These are phyloP conservation scores for Aethionema arabicum DNA, from an alignment of 345 rosid species.

Conservation along the genomic window DNA sequence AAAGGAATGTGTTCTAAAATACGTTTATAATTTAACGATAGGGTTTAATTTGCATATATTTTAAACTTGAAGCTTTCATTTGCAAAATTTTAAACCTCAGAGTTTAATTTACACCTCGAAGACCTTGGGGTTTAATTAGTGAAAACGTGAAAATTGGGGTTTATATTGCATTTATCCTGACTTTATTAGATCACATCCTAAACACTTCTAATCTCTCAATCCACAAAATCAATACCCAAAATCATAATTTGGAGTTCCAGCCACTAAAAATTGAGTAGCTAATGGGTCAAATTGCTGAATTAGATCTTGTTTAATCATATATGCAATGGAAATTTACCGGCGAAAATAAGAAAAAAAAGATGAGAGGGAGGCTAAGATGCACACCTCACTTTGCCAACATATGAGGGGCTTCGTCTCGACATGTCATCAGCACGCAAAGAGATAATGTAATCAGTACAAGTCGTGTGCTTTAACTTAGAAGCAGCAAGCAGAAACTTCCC, in stretches of 20 bases:
- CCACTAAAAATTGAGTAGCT: not conserved
- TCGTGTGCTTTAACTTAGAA: conserved; percentile 64
- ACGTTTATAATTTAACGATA: no score
- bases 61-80: no score
- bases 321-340: not conserved
- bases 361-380: not conserved
- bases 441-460: conserved; percentile 81
- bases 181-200: conserved; percentile 12
- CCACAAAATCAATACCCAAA: not conserved
- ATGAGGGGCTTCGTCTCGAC: conserved; percentile 71
- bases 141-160: no score
- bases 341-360: not conserved
- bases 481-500: conserved; percentile 93
- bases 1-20: no score
- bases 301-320: not conserved
- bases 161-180: no score
- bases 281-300: not conserved
- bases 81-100: no score
- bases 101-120: no score
- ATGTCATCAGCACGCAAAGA: conserved; percentile 67
- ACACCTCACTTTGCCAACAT: conserved; percentile 80
- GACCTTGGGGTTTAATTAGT: no score
- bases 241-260: not conserved
- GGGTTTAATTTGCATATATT: no score
- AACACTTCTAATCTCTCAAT: not conserved